Conservation (phyloP, 768 basidiomycete genomes). For the Mycena filopes region DNA sequence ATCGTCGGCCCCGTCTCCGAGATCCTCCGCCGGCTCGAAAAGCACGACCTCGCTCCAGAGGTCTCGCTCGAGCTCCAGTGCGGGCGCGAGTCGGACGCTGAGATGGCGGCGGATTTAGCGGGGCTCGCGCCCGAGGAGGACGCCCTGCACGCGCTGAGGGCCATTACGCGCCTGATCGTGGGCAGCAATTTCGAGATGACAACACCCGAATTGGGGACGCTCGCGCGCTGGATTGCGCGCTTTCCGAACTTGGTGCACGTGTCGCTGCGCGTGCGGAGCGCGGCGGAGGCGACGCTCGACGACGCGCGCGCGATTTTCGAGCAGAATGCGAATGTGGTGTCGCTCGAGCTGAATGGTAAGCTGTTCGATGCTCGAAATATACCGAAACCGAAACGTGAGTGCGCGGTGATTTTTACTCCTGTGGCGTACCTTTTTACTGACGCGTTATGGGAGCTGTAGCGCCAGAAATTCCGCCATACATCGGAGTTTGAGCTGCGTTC, state of each 20-base stretch:
- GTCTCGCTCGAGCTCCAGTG: conserved; percentile 25
- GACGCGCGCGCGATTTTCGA: conserved; percentile 15
- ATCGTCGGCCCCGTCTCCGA: conserved; percentile 24
- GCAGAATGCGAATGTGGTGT: conserved; percentile 20
- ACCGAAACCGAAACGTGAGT: conserved; percentile 15
- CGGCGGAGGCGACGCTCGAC: conserved; percentile 16
- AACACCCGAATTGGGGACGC: conserved; percentile 18
- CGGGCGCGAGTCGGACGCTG: conserved; percentile 15
- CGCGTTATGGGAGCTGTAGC: not conserved
- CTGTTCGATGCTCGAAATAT: conserved; percentile 9
- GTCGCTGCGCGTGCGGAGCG: conserved; percentile 16
- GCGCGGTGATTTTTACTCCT: not conserved
- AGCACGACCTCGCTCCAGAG: conserved; percentile 17
- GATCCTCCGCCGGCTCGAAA: conserved; percentile 25
- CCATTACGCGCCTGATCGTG: conserved; percentile 29
- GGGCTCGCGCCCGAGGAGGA: conserved; percentile 1
- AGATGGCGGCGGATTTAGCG: conserved; percentile 23
- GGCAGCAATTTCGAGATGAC: conserved; percentile 16
- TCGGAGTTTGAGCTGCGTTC: conserved; percentile 12
- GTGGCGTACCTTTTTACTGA: not conserved
- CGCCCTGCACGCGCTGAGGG: not conserved
- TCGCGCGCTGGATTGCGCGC: conserved; percentile 30
- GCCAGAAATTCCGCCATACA: conserved; percentile 16
- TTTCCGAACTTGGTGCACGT: conserved; percentile 28
- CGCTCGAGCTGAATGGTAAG: conserved; percentile 29